A percentile compares a stretch with the other conserved stretches of the same genome.
Evolutionary conservation across 352 stramenopile genomes (phyloP).

Genomic region (Globisporangium megalacanthum): DNA sequence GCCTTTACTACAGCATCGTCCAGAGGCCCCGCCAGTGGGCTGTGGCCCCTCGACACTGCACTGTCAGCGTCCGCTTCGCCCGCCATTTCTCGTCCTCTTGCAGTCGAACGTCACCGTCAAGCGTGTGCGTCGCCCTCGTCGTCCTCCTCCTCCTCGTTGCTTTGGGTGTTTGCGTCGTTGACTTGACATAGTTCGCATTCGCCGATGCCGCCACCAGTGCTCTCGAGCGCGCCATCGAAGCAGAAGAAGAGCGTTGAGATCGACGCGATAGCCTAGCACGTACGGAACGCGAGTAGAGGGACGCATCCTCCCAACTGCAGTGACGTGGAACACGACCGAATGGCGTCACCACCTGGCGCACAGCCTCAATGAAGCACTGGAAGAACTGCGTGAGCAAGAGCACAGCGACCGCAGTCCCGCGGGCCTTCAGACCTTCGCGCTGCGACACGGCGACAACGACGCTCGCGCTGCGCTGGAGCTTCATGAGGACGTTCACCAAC

Average conservation of each 20-base stretch:
- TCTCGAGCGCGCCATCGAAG: slow-evolving; percentile 36
- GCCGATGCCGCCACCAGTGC: slow-evolving; percentile 19
- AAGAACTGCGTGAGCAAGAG: slow-evolving; percentile 31
- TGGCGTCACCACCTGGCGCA: slow-evolving; percentile 29
- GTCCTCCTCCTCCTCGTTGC: slow-evolving; percentile 11
- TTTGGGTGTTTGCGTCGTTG: no score
- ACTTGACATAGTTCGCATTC: no score
- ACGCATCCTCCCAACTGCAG: slow-evolving; percentile 7
- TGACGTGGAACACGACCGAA: slow-evolving; percentile 25
- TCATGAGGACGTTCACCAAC: slow-evolving; percentile 17
- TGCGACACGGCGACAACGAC: no score
- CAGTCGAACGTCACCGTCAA: neutral
- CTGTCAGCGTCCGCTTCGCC: neutral
- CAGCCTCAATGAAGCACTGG: slow-evolving; percentile 25
- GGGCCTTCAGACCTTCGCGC: slow-evolving; percentile 22
- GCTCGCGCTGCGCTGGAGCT: no score
- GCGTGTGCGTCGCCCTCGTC: neutral
- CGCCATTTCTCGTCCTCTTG: neutral
- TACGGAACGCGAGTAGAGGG: slow-evolving; percentile 25
- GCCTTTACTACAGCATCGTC: slow-evolving; percentile 25
- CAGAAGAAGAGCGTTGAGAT: slow-evolving; percentile 25
- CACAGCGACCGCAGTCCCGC: slow-evolving; percentile 24
- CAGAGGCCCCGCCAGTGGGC: slow-evolving; percentile 32
- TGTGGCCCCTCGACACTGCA: neutral
- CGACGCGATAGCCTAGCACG: slow-evolving; percentile 37